Evolutionary conservation across 2,329 filamentous ascomycete species (phyloP), one percentile per base, ranked within the genome.

Genomic region (Cladosporium phlei): DNA sequence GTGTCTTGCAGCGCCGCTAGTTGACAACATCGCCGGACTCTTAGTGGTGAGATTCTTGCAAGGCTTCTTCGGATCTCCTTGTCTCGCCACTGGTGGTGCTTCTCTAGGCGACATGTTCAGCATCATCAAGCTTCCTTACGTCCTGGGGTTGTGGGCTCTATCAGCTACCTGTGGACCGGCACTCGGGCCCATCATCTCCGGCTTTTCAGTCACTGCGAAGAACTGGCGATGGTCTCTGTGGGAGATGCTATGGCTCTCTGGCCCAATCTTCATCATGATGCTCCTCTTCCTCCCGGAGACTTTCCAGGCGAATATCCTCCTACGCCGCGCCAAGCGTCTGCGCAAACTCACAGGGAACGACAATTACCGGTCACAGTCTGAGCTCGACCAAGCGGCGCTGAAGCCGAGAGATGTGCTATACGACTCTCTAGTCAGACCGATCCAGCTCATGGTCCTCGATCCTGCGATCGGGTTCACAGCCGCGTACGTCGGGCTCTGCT

Each of bases 51-150:
- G 81, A 2, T 84, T 84, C 64, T 63, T 85, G 2, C 77, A 79
- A 50, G 82, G 80, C 2, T 82, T 84, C 69, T 80, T 83, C 53
- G 80, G 80, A 5, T 80, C 74, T 8, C 82, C 82, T 0, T 82
- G 77, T 61, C 65, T 86, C 7, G 81, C 81, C 0, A 83, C 75
- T 11, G 72, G 71, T 4, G 72, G 70, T 5, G 73, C 73, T 4
- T 68, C 66, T 8, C 66, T 73, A 48, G 61, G 63, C 22, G 72
- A 74, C 42, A 49, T 56, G 24, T 54, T 77, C 56, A 75, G 70
- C 33, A 60, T 79, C 14, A 67, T 77, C 54, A 69, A 75, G 14
- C 62, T 83, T 0, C 78, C 80, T 0, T 81, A 80, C 52, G 73
- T 75, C 3, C 69, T 85, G 53, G 74, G 77, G 47, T 69, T 73